Evolutionary conservation across 2,329 filamentous ascomycete genomes (phyloP).

Genomic region (Paraphoma chrysanthemicola): DNA sequence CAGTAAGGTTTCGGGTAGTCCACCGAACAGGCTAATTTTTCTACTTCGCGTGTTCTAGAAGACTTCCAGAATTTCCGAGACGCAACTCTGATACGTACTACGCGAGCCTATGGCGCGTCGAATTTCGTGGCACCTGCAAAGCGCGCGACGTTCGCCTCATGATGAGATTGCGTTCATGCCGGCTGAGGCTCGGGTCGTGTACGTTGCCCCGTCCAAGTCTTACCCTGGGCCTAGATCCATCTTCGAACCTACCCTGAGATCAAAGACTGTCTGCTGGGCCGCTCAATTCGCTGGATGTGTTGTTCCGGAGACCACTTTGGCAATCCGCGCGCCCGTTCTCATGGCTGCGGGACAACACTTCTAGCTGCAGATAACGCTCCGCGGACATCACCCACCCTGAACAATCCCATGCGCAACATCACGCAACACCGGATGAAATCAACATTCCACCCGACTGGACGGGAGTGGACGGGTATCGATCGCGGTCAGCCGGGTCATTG

Average conservation of each 20-base stretch:
- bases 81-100: conserved; percentile 5
- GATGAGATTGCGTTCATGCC: neutral
- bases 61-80: conserved; percentile 10
- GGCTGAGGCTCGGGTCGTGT: neutral
- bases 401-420: neutral
- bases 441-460: neutral
- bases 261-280: neutral
- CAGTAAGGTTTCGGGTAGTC: conserved; percentile 8
- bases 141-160: neutral
- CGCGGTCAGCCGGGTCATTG: neutral
- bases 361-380: neutral
- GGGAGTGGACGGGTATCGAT: neutral
- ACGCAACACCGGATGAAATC: neutral
- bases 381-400: neutral
- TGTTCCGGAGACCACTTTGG: neutral
- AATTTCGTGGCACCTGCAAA: neutral
- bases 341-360: neutral
- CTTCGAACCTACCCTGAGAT: no score
- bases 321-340: neutral
- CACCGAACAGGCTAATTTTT: conserved; percentile 5
- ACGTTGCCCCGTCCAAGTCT: neutral
- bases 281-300: neutral
- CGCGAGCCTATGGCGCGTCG: conserved; percentile 5
- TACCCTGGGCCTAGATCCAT: neutral
- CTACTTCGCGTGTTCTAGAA: conserved; percentile 18